phyloP scores from a whole-genome alignment of 2,329 filamentous ascomycete species.

The Aspergillus udagawae region DNA sequence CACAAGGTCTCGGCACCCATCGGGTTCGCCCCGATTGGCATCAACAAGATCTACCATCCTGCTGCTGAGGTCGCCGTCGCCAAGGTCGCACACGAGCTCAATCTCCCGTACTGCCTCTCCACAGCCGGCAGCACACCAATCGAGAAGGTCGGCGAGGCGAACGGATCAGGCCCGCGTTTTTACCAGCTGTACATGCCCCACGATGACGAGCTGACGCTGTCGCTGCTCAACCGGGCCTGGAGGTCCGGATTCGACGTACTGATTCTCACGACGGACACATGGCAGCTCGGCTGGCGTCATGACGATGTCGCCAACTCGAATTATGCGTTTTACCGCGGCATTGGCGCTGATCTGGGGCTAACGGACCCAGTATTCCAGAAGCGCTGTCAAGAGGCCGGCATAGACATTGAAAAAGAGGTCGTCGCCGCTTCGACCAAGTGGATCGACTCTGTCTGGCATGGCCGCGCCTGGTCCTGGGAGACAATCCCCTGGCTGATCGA shows the following conservation, averaged over 20 bases:
- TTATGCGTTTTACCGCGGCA: constrained; percentile 61
- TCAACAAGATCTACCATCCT: constrained; percentile 63
- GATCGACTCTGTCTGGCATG: constrained; percentile 65
- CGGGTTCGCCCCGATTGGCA: constrained; percentile 62
- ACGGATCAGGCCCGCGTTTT: constrained; percentile 52
- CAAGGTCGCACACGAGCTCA: constrained; percentile 56
- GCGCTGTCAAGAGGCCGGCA: constrained; percentile 47
- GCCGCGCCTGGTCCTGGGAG: constrained; percentile 60
- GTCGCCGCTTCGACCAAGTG: constrained; percentile 56
- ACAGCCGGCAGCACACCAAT: constrained; percentile 56
- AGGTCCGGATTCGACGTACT: constrained; percentile 54
- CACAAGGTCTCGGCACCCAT: constrained; percentile 58
- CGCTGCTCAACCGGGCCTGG: constrained; percentile 53
- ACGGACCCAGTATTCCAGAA: constrained; percentile 58
- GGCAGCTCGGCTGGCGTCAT: constrained; percentile 60
- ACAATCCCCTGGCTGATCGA: constrained; percentile 63
- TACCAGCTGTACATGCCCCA: constrained; percentile 64
- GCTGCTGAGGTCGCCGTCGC: constrained; percentile 57
- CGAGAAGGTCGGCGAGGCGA: constrained; percentile 55
- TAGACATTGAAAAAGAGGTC: constrained; percentile 50
- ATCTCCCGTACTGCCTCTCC: constrained; percentile 56
- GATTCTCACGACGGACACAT: constrained; percentile 61
- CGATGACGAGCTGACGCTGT: constrained; percentile 57
- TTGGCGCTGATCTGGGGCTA: constrained; percentile 55
- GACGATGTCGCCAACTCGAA: constrained; percentile 55